Conservation (phyloP, 495 filamentous ascomycete species). For the Astrothelium macrocarpum region DNA sequence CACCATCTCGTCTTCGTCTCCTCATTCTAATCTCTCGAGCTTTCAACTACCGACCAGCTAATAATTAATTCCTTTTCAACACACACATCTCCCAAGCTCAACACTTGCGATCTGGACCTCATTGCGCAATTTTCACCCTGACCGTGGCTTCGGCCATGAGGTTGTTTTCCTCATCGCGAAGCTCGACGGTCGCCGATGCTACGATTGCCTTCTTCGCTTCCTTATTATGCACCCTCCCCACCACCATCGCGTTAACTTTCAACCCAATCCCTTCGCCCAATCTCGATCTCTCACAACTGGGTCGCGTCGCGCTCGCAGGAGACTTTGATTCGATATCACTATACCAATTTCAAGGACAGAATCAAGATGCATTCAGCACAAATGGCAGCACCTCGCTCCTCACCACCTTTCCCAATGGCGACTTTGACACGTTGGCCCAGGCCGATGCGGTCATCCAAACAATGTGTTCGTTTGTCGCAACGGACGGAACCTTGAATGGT, state of each 20-base stretch:
- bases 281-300: slow-evolving; percentile 71
- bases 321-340: slow-evolving; percentile 88
- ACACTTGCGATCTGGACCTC: neutral
- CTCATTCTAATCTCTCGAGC: neutral
- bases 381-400: slow-evolving; percentile 79
- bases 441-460: slow-evolving; percentile 75
- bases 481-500: slow-evolving; percentile 56
- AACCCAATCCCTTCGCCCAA: slow-evolving; percentile 62
- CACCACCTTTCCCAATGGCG: slow-evolving; percentile 74
- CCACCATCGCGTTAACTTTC: slow-evolving; percentile 57
- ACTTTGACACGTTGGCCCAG: slow-evolving; percentile 58
- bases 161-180: slow-evolving; percentile 23
- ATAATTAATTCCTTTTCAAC: neutral
- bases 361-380: slow-evolving; percentile 50
- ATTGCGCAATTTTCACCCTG: neutral
- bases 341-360: slow-evolving; percentile 75
- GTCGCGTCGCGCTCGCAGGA: slow-evolving; percentile 76
- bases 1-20: neutral
- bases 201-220: slow-evolving; percentile 21
- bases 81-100: neutral
- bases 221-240: slow-evolving; percentile 21
- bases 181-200: slow-evolving; percentile 19
- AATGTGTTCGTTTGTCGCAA: slow-evolving; percentile 72
- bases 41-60: neutral
- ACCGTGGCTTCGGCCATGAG: slow-evolving; percentile 23